Conservation (phyloP, 192 early-diverging fungal genomes). For the Dimargaris cristalligena region DNA sequence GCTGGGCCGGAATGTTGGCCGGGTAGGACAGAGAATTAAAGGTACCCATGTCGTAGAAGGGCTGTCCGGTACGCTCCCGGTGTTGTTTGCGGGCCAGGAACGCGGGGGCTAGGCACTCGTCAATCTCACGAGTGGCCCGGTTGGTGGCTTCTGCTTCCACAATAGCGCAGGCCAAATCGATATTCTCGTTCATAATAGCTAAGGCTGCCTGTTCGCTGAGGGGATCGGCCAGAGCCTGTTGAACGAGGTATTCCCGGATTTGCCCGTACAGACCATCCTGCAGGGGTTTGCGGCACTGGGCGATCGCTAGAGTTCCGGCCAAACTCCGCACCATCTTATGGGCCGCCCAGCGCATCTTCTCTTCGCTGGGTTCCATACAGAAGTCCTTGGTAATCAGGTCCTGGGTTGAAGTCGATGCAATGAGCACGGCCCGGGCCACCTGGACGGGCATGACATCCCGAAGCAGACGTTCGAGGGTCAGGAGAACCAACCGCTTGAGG, state of each 20-base stretch:
- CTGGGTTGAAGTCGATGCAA: constrained; percentile 79
- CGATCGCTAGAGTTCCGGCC: constrained; percentile 71
- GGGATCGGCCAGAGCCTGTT: constrained; percentile 22
- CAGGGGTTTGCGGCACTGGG: constrained; percentile 85
- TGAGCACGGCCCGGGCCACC: constrained; percentile 81
- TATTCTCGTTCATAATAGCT: constrained; percentile 76
- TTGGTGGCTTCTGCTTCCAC: constrained; percentile 93
- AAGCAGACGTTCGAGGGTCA: constrained; percentile 79
- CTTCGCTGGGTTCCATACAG: constrained; percentile 84
- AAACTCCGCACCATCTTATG: constrained; percentile 91
- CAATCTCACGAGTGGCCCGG: constrained; percentile 88
- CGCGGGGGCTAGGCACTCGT: constrained; percentile 52
- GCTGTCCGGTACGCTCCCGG: constrained; percentile 74
- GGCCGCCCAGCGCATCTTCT: constrained; percentile 82
- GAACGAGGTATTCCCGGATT: constrained; percentile 26
- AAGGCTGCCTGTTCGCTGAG: constrained; percentile 67
- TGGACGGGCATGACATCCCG: constrained; percentile 79
- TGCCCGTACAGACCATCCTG: constrained; percentile 55
- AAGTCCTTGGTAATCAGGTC: constrained; percentile 94
- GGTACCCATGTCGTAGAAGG: constrained; percentile 74
- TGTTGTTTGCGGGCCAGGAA: constrained; percentile 69
- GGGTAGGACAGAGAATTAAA: constrained; percentile 66
- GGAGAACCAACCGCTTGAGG: constrained; percentile 74
- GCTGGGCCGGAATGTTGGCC: constrained; percentile 66
- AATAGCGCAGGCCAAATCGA: constrained; percentile 85